Percentiles rank a stretch among this genome's conserved stretches.
phyloP scores from a whole-genome alignment of 1,284 basidiomycete genomes.

The Lentinula novae-zelandiae region DNA sequence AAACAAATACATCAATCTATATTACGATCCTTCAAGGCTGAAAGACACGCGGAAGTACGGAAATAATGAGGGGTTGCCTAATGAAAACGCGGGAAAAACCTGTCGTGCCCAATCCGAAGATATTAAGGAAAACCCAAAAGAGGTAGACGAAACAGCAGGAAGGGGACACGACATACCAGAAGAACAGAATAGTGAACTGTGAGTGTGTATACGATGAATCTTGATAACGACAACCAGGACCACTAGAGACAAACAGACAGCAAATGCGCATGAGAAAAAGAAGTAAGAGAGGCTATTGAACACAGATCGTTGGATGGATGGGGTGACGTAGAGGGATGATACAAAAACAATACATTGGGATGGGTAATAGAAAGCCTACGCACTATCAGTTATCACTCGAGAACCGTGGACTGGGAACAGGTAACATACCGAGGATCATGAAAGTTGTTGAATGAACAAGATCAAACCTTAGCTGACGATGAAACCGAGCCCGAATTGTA shows the following conservation, averaged over 20 bases:
- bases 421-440: background rate
- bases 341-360: background rate
- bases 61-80: background rate
- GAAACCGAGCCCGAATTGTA: conserved; percentile 19
- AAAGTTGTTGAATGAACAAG: background rate
- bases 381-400: background rate
- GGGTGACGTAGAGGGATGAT: background rate
- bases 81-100: background rate
- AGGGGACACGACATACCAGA: background rate
- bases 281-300: background rate
- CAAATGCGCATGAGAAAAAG: background rate
- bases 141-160: background rate
- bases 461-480: background rate
- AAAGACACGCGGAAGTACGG: background rate
- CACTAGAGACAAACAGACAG: background rate
- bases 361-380: background rate
- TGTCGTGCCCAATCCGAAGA: background rate
- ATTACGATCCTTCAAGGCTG: background rate
- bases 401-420: too few relatives aligned
- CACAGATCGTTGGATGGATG: conserved; percentile 2
- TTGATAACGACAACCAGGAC: background rate
- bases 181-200: background rate
- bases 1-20: conserved; percentile 2
- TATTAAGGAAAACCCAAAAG: background rate
- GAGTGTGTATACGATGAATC: background rate